Conservation (phyloP, 1,284 basidiomycete species). For the Heterobasidion occidentale region DNA sequence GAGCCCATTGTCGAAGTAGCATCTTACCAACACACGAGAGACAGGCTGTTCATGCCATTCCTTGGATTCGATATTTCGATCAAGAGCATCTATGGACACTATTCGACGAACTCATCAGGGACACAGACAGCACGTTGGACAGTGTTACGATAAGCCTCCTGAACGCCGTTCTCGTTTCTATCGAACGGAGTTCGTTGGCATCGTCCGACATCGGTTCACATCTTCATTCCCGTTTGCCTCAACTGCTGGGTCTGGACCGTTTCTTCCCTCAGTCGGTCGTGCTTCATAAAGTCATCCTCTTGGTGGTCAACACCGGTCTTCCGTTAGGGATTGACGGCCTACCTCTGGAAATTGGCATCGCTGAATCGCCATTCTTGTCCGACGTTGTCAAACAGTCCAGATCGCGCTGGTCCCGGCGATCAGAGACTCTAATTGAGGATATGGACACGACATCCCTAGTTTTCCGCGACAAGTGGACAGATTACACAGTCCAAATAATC, state of each 20-base stretch:
- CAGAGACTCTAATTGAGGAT: slow-evolving; percentile 12
- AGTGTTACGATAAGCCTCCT: slow-evolving; percentile 7
- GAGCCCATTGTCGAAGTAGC: background rate
- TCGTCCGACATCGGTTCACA: slow-evolving; percentile 3
- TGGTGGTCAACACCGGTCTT: slow-evolving; percentile 28
- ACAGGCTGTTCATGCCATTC: slow-evolving; percentile 7
- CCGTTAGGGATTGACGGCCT: slow-evolving; percentile 36
- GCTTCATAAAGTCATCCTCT: slow-evolving; percentile 42
- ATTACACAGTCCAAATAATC: slow-evolving; percentile 31
- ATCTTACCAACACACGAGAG: background rate
- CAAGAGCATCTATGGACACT: slow-evolving; percentile 20
- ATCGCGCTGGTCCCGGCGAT: slow-evolving; percentile 17
- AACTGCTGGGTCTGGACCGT: slow-evolving; percentile 14
- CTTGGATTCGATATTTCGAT: slow-evolving; percentile 44
- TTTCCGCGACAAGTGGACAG: slow-evolving; percentile 29
- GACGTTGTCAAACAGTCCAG: slow-evolving; percentile 6
- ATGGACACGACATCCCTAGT: slow-evolving; percentile 27
- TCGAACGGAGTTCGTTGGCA: slow-evolving; percentile 7
- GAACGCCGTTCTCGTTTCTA: slow-evolving; percentile 8
- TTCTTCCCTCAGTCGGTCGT: slow-evolving; percentile 26
- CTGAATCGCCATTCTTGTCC: slow-evolving; percentile 8
- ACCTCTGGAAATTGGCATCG: slow-evolving; percentile 1
- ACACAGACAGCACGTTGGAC: slow-evolving; percentile 16
- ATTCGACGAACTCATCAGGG: slow-evolving; percentile 24
- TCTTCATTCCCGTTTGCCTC: slow-evolving; percentile 11